Conservation (phyloP, 345 rosid genomes). For the Hirschfeldia incana region DNA sequence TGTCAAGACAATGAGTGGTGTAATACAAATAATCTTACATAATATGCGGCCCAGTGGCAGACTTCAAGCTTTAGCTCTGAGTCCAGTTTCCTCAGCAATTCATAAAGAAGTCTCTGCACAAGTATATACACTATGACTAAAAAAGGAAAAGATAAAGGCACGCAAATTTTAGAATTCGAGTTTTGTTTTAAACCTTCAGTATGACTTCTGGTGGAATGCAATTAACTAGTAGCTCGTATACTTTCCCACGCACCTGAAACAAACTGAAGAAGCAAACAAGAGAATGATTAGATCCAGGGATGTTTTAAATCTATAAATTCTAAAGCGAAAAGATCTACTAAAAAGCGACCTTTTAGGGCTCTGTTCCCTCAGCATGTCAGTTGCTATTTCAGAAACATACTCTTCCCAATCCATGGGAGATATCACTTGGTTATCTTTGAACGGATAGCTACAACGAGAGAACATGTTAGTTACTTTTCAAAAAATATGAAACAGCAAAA, state of each 20-base stretch:
- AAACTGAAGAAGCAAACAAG: slow-evolving; percentile 50
- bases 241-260: slow-evolving; percentile 89
- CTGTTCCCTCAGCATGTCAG: slow-evolving; percentile 93
- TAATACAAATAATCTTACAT: slow-evolving; percentile 52
- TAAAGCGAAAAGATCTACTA: slow-evolving; percentile 5
- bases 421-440: slow-evolving; percentile 67
- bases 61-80: slow-evolving; percentile 90
- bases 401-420: slow-evolving; percentile 98
- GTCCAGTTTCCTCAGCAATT: slow-evolving; percentile 84
- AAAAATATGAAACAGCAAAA: background rate
- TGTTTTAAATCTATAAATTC: background rate
- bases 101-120: slow-evolving; percentile 71
- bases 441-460: slow-evolving; percentile 62
- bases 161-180: background rate
- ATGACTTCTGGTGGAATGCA: slow-evolving; percentile 91
- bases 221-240: slow-evolving; percentile 77
- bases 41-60: slow-evolving; percentile 97
- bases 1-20: slow-evolving; percentile 1
- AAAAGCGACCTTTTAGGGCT: slow-evolving; percentile 73
- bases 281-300: background rate
- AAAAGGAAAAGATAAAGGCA: background rate
- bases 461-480: background rate
- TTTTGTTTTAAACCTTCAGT: slow-evolving; percentile 58
- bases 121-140: slow-evolving; percentile 24
- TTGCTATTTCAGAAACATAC: slow-evolving; percentile 78